phyloP scores from a whole-genome alignment of 2,329 filamentous ascomycete genomes.

The Cladosporium sp. region DNA sequence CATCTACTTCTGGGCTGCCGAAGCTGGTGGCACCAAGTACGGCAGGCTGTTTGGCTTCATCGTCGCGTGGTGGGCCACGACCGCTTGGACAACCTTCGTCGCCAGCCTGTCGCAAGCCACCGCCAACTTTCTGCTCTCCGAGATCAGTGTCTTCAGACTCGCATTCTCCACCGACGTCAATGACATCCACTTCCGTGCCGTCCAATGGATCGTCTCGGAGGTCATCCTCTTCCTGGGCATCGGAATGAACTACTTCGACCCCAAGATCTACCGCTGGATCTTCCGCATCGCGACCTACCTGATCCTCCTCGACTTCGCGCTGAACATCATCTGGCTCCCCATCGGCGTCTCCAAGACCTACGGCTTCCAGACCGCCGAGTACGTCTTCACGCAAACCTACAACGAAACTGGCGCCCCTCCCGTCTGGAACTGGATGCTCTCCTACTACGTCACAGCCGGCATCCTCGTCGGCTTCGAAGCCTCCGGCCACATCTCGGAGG shows the following conservation, averaged over 20 bases:
- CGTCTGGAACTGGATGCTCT: constrained; percentile 59
- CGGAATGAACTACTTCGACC: constrained; percentile 33
- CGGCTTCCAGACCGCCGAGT: constrained; percentile 53
- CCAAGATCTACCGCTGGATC: constrained; percentile 41
- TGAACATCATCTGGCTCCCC: constrained; percentile 57
- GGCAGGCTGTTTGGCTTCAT: constrained; percentile 53
- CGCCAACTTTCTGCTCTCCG: constrained; percentile 37
- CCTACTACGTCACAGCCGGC: constrained; percentile 55
- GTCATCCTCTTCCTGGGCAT: constrained; percentile 37
- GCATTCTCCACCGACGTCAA: constrained; percentile 49
- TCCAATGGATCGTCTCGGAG: constrained; percentile 54
- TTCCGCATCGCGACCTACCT: constrained; percentile 46
- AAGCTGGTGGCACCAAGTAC: constrained; percentile 49
- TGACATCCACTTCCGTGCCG: constrained; percentile 52
- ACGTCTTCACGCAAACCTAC: constrained; percentile 56
- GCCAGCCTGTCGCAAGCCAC: constrained; percentile 32
- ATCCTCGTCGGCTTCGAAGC: constrained; percentile 57
- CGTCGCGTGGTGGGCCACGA: constrained; percentile 61
- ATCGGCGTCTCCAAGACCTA: constrained; percentile 50
- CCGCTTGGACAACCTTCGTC: constrained; percentile 51
- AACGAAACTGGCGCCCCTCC: constrained; percentile 45
- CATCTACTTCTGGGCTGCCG: constrained; percentile 58
- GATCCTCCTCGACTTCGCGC: constrained; percentile 52
- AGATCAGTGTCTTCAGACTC: constrained; percentile 52
- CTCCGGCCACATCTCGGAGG: constrained; percentile 55